phyloP scores from a whole-genome alignment of 805 yeast genomes.

The Lachancea nothofagi region DNA sequence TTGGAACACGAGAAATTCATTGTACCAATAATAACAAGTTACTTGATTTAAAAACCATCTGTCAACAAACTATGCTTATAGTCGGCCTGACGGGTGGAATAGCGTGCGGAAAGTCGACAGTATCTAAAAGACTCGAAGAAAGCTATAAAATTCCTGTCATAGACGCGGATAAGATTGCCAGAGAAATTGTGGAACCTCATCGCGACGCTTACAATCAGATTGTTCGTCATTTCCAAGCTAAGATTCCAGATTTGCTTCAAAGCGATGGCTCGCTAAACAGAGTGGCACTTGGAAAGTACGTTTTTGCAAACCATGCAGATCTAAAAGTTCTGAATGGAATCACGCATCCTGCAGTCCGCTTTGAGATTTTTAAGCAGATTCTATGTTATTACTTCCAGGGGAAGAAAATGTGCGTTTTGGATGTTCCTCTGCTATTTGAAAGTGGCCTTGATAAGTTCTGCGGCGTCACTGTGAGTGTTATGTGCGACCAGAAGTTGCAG shows the following conservation, averaged over 20 bases:
- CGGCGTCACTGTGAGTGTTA: slow-evolving; percentile 62
- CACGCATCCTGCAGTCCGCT: slow-evolving; percentile 80
- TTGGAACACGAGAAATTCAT: no score
- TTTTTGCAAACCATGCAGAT: slow-evolving; percentile 62
- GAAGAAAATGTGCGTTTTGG: slow-evolving; percentile 61
- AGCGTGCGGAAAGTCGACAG: slow-evolving; percentile 95
- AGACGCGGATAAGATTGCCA: slow-evolving; percentile 90
- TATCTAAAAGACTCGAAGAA: slow-evolving; percentile 52
- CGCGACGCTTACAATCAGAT: slow-evolving; percentile 62
- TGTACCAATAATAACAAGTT: no score
- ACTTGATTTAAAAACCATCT: not conserved
- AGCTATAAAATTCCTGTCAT: slow-evolving; percentile 53
- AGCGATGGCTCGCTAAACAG: slow-evolving; percentile 52
- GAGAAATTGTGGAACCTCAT: slow-evolving; percentile 80
- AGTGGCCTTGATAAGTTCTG: slow-evolving; percentile 65
- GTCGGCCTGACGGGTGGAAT: slow-evolving; percentile 98
- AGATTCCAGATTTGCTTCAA: slow-evolving; percentile 43
- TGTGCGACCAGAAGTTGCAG: slow-evolving; percentile 56
- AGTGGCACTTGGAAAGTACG: slow-evolving; percentile 66
- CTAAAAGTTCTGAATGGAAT: slow-evolving; percentile 60
- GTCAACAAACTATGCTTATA: slow-evolving; percentile 54
- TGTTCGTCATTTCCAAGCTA: slow-evolving; percentile 50
- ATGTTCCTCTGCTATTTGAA: slow-evolving; percentile 88
- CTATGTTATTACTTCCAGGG: slow-evolving; percentile 54
- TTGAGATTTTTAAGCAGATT: slow-evolving; percentile 54